Evolutionary conservation across 257 asterid genomes (phyloP), one percentile per base, ranked within the genome.

Genomic region (Nicotiana knightiana): DNA sequence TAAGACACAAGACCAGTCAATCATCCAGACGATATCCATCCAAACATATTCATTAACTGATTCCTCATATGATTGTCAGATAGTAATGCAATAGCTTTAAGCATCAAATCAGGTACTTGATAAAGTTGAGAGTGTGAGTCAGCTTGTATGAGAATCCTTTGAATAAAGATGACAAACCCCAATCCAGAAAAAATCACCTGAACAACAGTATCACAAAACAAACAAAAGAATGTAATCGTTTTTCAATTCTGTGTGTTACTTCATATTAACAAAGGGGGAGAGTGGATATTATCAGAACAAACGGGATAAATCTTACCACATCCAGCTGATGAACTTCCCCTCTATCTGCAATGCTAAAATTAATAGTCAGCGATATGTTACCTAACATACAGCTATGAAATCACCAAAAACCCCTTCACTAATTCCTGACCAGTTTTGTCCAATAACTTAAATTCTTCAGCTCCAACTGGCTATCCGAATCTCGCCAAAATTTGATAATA

Each of bases 401-500:
- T 54, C 24, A 67, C 64, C 84, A 87, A 76, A 67, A 83, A 46
- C 85, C 53, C 13, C 90, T 83, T 83, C 87, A 32, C 61, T 17
- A 12, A 66, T 55, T 82, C 86, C 28, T 79, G 66, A 59, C 86
- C 90, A 11, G 63, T 67, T 84, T 84, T 84, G 70, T 73, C 83
- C 11, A 51, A 61, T 32, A 55, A 39, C 10, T 59, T 58, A 54
- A 53, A 67, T 82, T 89, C 91, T 37, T 81, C 84, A 13, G 86
- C 84, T 93, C 98, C 84, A 81, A 30, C 80, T 81, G 76, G 65
- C 84, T 51, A 68, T 92, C 86, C 10, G 76, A 82, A 83, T 94
- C 97, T 71, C 98, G 89, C 98, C 98, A 96, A 86, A 96, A 92
- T 78, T 96, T 96, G 79, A 96, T 88, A 26, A 96, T 81, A 43